These are phyloP conservation scores for Fusarium chuoi DNA, from an alignment of 2,329 filamentous ascomycete genomes.

Conservation along the genomic window DNA sequence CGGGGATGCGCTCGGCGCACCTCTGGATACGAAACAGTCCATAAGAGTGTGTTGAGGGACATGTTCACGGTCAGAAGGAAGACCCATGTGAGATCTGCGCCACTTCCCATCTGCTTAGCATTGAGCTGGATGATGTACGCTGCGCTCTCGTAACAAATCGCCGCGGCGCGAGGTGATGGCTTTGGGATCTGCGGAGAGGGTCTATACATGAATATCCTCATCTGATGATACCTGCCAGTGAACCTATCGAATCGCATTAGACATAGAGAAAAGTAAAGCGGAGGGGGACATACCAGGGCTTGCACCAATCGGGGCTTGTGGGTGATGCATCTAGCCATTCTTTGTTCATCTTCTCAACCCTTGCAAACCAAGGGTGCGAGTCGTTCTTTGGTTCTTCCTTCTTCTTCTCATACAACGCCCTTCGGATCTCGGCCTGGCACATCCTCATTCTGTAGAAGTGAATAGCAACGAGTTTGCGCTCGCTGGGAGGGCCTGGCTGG, in stretches of 20 bases:
- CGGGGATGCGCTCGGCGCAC: slow-evolving; percentile 78
- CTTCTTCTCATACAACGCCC: slow-evolving; percentile 87
- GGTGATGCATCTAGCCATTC: slow-evolving; percentile 84
- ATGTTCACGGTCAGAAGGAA: slow-evolving; percentile 91
- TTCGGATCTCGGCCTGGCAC: slow-evolving; percentile 86
- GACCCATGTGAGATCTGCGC: slow-evolving; percentile 90
- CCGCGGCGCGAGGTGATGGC: slow-evolving; percentile 81
- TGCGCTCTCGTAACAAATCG: slow-evolving; percentile 84
- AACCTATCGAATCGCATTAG: slow-evolving; percentile 60
- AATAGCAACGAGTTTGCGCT: slow-evolving; percentile 88
- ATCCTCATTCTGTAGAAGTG: slow-evolving; percentile 94
- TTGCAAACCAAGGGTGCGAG: slow-evolving; percentile 84
- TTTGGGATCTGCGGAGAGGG: slow-evolving; percentile 92
- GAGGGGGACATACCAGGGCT: slow-evolving; percentile 74
- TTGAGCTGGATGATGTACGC: slow-evolving; percentile 84
- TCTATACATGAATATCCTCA: slow-evolving; percentile 87
- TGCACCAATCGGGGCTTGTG: slow-evolving; percentile 75
- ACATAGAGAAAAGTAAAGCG: not conserved
- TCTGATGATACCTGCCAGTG: slow-evolving; percentile 79
- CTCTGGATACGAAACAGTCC: slow-evolving; percentile 88
- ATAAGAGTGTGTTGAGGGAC: slow-evolving; percentile 89
- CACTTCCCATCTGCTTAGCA: slow-evolving; percentile 79
- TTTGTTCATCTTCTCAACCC: slow-evolving; percentile 81
- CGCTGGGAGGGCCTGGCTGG: slow-evolving; percentile 73
- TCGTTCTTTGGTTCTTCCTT: slow-evolving; percentile 80